Evolutionary conservation across 2,329 filamentous ascomycete genomes (phyloP).

Genomic region (Plectosphaerella cucumerina): DNA sequence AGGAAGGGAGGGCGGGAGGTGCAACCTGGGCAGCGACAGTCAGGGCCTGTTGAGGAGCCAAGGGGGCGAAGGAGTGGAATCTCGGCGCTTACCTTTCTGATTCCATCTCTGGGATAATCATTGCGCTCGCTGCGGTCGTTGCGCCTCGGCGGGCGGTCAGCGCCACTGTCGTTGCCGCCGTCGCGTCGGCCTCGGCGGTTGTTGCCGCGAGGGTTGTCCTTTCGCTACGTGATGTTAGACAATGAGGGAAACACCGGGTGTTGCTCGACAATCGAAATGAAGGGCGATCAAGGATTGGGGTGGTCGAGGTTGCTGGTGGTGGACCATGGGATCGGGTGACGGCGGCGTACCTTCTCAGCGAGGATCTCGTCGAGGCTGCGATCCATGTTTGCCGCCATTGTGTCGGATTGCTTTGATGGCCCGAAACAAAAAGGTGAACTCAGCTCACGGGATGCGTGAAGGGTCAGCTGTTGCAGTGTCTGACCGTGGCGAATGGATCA

Average conservation of each 20-base stretch:
- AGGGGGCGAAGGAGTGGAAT: conserved; percentile 8
- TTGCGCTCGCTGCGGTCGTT: conserved; percentile 35
- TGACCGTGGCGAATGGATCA: too few species aligned
- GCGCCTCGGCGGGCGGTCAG: conserved; percentile 10
- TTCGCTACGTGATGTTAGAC: conserved; percentile 12
- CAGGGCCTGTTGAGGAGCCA: conserved; percentile 21
- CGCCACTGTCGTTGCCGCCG: not conserved
- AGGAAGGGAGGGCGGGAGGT: conserved; percentile 16
- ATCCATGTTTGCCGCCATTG: conserved; percentile 42
- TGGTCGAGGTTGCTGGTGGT: too few species aligned
- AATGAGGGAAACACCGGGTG: too few species aligned
- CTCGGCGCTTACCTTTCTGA: conserved; percentile 70
- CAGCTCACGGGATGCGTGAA: too few species aligned
- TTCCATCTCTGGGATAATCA: conserved; percentile 70
- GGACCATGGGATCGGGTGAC: too few species aligned
- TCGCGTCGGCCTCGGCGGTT: conserved; percentile 20
- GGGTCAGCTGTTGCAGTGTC: too few species aligned
- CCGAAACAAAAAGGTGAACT: too few species aligned
- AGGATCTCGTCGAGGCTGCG: conserved; percentile 55
- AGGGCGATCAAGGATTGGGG: too few species aligned
- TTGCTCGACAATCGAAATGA: too few species aligned
- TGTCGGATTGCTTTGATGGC: not conserved
- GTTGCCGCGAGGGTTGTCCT: conserved; percentile 24
- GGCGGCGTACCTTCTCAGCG: conserved; percentile 36
- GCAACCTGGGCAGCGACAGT: conserved; percentile 2